Conservation (phyloP, 768 basidiomycete species). For the Tricholoma bakamatsutake region DNA sequence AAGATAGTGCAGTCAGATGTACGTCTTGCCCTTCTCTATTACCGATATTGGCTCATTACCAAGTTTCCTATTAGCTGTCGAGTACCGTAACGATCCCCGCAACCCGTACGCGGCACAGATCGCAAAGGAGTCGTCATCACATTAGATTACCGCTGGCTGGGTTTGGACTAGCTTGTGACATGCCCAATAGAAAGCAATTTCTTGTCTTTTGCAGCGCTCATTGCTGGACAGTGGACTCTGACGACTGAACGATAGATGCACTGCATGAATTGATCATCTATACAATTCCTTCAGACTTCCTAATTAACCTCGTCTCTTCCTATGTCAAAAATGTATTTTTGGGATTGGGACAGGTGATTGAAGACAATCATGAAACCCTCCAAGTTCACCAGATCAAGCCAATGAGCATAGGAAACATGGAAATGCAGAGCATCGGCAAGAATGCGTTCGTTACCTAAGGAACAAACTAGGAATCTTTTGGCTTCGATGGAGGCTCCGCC, state of each 20-base stretch:
- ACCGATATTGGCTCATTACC: constrained; percentile 5
- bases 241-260: no score
- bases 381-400: background rate
- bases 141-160: constrained; percentile 15
- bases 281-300: no score
- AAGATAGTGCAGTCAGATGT: constrained; percentile 70
- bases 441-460: background rate
- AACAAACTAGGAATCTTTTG: constrained; percentile 5
- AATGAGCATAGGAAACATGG: background rate
- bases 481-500: constrained; percentile 36
- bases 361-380: background rate
- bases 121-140: constrained; percentile 53
- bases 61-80: constrained; percentile 38
- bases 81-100: constrained; percentile 68
- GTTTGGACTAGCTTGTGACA: background rate
- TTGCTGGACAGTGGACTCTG: no score
- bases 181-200: constrained; percentile 10
- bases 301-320: no score
- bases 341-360: no score
- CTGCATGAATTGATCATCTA: no score
- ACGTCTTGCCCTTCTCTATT: constrained; percentile 27
- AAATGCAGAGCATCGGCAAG: background rate
- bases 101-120: constrained; percentile 81
- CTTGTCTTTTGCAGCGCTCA: background rate
- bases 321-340: no score